Evolutionary conservation across 129 eudicot species (phyloP), one percentile per base, ranked within the genome.

Genomic region (Artemisia annua): DNA sequence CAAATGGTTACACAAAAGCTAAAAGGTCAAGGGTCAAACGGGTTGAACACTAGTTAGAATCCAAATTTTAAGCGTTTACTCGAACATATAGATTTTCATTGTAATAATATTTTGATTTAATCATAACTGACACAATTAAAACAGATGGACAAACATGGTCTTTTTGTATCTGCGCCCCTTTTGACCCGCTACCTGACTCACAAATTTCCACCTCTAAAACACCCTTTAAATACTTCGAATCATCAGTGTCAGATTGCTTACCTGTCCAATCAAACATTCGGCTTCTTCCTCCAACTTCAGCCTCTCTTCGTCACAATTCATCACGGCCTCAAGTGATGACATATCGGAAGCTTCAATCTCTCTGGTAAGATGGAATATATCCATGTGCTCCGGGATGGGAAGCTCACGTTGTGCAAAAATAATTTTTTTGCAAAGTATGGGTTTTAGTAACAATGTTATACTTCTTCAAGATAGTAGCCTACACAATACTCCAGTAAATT

Each of bases 271-370:
- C 78, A 91, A 79, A 4, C 69, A 72, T 64, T 91, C 97, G 58
- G 78, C 97, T 78, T 91, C 98, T 68, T 79, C 80, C 76, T 90
- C 98, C 81, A 94, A 69, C 63, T 81, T 81, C 70, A 94, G 24
- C 82, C 95, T 85, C 74, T 87, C 96, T 79, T 94, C 98, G 62
- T 94, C 98, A 84, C 98, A 94, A 66, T 85, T 85, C 74, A 94
- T 83, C 64, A 93, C 98, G 58, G 97, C 98, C 83, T 89, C 88
- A 2, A 93, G 96, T 26, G 98, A 85, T 61, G 98, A 83, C 98
- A 93, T 87, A 61, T 93, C 97, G 65, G 97, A 93, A 26, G 8
- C 8, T 30, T 30, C 35, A 30, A 30, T 30, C 35, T 30, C 6
- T 30, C 35, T 30, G 35, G 35, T 30, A 30, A 30, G 35, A 30